These are phyloP conservation scores for Arachnomyces sp. DNA, from an alignment of 2,329 filamentous ascomycete genomes.

Conservation along the genomic window DNA sequence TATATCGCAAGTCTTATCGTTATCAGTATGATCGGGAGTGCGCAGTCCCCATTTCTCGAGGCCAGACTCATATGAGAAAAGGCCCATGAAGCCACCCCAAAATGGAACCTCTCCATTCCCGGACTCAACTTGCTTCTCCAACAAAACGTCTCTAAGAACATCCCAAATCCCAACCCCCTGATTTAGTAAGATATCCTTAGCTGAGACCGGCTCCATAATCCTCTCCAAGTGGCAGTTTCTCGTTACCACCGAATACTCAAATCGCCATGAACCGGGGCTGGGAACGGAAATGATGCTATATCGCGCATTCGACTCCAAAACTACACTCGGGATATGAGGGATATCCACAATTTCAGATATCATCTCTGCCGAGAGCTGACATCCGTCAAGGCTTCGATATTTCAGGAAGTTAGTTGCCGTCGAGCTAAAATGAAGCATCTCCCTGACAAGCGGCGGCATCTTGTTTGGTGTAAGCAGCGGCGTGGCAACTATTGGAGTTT, in stretches of 20 bases:
- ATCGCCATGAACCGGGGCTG: constrained; percentile 27
- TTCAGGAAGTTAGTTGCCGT: constrained; percentile 21
- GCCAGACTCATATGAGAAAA: constrained; percentile 76
- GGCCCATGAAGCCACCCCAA: constrained; percentile 77
- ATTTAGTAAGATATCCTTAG: background rate
- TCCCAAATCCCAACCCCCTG: constrained; percentile 25
- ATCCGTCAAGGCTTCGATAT: constrained; percentile 19
- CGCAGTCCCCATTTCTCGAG: constrained; percentile 37
- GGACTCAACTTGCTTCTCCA: constrained; percentile 29
- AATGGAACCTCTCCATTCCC: constrained; percentile 49
- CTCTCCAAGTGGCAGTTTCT: constrained; percentile 19
- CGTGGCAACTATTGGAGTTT: constrained; percentile 13
- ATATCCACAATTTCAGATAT: constrained; percentile 29
- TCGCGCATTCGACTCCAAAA: constrained; percentile 37
- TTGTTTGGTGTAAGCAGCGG: constrained; percentile 22
- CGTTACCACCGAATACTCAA: constrained; percentile 26
- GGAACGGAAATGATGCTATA: constrained; percentile 30
- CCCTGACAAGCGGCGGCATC: constrained; percentile 25
- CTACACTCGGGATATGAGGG: constrained; percentile 24
- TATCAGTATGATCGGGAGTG: constrained; percentile 37
- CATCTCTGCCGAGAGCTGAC: constrained; percentile 21
- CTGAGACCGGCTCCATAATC: constrained; percentile 6
- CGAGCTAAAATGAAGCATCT: constrained; percentile 22
- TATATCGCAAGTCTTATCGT: constrained; percentile 33
- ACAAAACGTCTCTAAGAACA: constrained; percentile 30